A percentile compares a stretch with the other conserved stretches of the same genome.
Conservation (phyloP, 495 filamentous ascomycete genomes). For the Penicillium soppii region DNA sequence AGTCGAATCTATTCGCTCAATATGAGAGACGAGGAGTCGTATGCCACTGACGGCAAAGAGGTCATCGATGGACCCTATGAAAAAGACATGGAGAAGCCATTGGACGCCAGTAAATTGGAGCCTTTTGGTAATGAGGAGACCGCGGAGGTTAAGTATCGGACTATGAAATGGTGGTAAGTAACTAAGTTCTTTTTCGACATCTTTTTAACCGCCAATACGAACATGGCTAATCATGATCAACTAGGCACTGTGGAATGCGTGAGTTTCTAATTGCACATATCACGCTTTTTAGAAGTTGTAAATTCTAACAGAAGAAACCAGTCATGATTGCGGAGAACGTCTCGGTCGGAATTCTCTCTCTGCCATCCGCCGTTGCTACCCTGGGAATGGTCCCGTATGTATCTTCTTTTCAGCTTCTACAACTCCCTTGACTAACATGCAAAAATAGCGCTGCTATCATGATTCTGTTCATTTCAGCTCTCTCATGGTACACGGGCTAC, state of each 20-base stretch:
- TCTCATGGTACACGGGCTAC: constrained; percentile 55
- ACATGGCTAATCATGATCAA: constrained; percentile 9
- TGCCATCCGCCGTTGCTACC: constrained; percentile 62
- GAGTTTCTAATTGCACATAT: constrained; percentile 8
- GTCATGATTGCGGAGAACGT: constrained; percentile 69
- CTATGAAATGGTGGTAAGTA: constrained; percentile 47
- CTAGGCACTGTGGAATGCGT: constrained; percentile 38
- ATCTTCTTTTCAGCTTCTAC: background rate
- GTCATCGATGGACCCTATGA: constrained; percentile 11
- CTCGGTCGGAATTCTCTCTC: constrained; percentile 62
- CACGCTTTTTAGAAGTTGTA: background rate
- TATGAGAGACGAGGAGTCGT: constrained; percentile 23
- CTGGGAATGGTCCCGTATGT: constrained; percentile 57
- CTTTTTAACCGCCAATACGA: background rate
- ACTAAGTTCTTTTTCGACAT: background rate
- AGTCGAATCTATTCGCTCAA: background rate
- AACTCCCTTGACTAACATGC: constrained; percentile 1
- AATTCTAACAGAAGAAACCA: constrained; percentile 11
- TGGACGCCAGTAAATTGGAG: constrained; percentile 25
- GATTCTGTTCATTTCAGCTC: constrained; percentile 58
- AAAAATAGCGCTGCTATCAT: constrained; percentile 45
- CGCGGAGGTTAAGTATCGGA: constrained; percentile 42
- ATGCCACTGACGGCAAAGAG: constrained; percentile 11
- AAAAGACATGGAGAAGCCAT: constrained; percentile 17
- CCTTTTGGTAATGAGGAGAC: constrained; percentile 45